Percentiles rank a stretch among this genome's conserved stretches.
Conservation (phyloP, 495 filamentous ascomycete genomes). For the Elasticomyces elasticus region DNA sequence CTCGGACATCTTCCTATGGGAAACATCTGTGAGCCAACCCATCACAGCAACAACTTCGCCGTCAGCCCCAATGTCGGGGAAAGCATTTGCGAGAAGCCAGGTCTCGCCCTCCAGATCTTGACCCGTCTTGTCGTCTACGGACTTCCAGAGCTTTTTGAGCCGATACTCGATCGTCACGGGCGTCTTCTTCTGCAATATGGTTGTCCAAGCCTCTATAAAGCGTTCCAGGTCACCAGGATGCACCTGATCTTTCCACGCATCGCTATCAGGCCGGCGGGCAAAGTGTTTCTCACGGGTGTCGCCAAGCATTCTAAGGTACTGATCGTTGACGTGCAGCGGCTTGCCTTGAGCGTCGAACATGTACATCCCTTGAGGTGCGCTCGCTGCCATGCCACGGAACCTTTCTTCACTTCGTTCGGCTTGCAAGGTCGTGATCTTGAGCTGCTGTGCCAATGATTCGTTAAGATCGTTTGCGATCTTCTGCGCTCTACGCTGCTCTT, state of each 20-base stretch:
- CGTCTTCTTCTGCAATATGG: constrained; percentile 43
- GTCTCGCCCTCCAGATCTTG: constrained; percentile 49
- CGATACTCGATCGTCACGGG: constrained; percentile 56
- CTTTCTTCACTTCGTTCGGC: constrained; percentile 56
- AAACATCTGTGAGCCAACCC: constrained; percentile 42
- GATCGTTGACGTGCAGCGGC: constrained; percentile 59
- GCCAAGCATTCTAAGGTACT: constrained; percentile 55
- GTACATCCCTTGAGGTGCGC: constrained; percentile 60
- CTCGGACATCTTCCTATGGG: constrained; percentile 40
- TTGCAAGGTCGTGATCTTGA: constrained; percentile 54
- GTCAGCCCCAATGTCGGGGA: constrained; percentile 47
- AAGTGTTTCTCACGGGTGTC: constrained; percentile 38
- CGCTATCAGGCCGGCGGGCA: constrained; percentile 34
- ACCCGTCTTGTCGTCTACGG: constrained; percentile 31
- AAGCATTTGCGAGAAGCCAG: constrained; percentile 61
- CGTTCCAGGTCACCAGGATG: constrained; percentile 47
- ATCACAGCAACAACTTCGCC: constrained; percentile 56
- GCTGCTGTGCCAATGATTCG: constrained; percentile 53
- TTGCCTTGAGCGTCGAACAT: constrained; percentile 51
- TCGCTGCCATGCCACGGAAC: constrained; percentile 62
- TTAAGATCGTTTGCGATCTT: constrained; percentile 54
- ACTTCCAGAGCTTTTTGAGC: constrained; percentile 47
- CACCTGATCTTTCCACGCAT: constrained; percentile 54
- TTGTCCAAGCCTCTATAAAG: constrained; percentile 44
- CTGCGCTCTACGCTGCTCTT: constrained; percentile 61